Base-by-base conservation (phyloP, 768 basidiomycete genomes). In the Lyophyllum atratum region DNA sequence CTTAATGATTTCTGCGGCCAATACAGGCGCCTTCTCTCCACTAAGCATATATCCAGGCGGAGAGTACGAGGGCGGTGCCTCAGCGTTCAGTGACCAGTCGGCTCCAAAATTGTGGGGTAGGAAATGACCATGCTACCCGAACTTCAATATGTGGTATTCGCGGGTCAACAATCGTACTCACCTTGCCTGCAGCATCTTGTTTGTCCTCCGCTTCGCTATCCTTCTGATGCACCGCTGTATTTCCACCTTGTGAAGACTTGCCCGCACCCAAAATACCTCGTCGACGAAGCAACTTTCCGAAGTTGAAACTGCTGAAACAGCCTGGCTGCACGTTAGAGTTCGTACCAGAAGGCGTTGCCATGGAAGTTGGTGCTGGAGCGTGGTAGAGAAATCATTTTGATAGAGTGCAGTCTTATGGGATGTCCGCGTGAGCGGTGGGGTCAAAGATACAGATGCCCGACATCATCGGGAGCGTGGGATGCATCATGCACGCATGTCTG, bases 61-160 rank as follows among this genome's bases (percentile, higher is more conserved):
- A 28, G 68, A 69, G 64, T 84, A 84, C 17, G 72, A 60, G 40
- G 83, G 81, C n/a, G 74, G 80, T 0, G 67, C 61, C 8, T 75
- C 76, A 40, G 63, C 64, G 3, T 54, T 59, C 46, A 55, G 21
- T 60, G 68, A 68, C 67, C 69, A 68, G 34, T 71, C 65, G n/a
- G 62, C 53, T 31, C 65, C 61, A 24, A 62, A 49, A 17, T 24
- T 66, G 52, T 5, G 55, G 34, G 29, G 21, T 47, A 49, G 10
- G 15, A 29, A 25, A 52, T 47, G 25, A 21, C 10, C 28, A 31
- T 58, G 33, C 57, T 61, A 26, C 3, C 1, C 19, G 28, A n/a
- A 40, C 15, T 58, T 37, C 6, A 49, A 21, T 9, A 2, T n/a
- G 24, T 25, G 17, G 17, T 15, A 40, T 3, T 21, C 33, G 22